Base-by-base conservation (phyloP, 1,139 yeast genomes). In the Dujonia santamariae region DNA sequence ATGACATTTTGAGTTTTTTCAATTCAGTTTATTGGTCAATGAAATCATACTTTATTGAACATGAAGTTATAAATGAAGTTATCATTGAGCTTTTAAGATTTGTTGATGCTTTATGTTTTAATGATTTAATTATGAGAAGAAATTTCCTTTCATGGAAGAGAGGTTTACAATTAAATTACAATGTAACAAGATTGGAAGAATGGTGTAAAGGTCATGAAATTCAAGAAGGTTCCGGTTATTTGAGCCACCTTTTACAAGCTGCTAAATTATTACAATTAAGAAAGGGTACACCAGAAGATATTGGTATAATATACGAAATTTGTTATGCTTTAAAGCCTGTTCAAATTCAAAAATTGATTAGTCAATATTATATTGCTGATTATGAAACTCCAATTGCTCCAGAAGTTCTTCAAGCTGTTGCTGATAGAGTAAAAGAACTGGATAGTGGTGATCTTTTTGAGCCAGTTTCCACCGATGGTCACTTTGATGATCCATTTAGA, bases 151-250 rank as follows among this genome's bases (percentile, higher is more conserved):
- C 96, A 11, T 94, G 98, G 98, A 92, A 92, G 69, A 82, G 98
- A 55, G 98, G 98, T 36, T 73, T 94, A 47, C 98, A 94, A 63
- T 79, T 94, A 63, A 92, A 90, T 58, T 94, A 94, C 66, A 94
- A 94, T 59, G 94, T 90, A 37, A 92, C 98, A 5, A 78, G 98
- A 53, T 74, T 94, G 50, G 97, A 90, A 60, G 99, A 94, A 65
- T 94, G 98, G 98, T 92, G 98, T 63, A 92, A 88, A 63, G 80
- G 92, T 4, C 97, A 92, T 59, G 95, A 85, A 40, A 78, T 94
- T 47, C 84, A 86, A 36, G 96, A 90, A 54, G 96, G 95, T 4
- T 77, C 92, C n/a, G 77, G 83, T 26, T 82, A 88, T 52, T 73
- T 94, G 56, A 83, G 85, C 45, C 97, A 90, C 56, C 72, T 94